These are phyloP conservation scores for Adansonia gregorii DNA, from an alignment of 441 rosid species.

Conservation along the genomic window DNA sequence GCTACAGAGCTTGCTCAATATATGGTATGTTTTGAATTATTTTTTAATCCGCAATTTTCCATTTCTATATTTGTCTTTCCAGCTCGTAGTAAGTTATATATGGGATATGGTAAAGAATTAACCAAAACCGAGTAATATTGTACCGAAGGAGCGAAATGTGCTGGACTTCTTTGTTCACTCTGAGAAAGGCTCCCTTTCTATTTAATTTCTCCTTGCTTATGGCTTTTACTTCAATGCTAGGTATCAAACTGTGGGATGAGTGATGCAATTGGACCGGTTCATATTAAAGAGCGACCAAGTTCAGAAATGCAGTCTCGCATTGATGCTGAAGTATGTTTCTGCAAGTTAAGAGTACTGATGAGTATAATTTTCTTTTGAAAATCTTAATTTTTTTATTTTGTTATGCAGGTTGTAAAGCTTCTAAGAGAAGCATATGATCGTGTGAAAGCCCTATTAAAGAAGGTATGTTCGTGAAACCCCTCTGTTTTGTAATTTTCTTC, in stretches of 20 bases:
- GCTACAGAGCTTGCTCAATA: slow-evolving; percentile 98
- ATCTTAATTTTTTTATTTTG: slow-evolving; percentile 30
- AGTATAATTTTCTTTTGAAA: not conserved
- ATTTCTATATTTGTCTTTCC: slow-evolving; percentile 14
- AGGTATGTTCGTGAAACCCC: slow-evolving; percentile 49
- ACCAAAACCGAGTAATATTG: not conserved
- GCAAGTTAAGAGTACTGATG: slow-evolving; percentile 10
- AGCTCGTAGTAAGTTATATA: not conserved
- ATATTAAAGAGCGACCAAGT: slow-evolving; percentile 91
- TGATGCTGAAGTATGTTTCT: slow-evolving; percentile 77
- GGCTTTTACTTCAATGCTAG: slow-evolving; percentile 39
- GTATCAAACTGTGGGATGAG: slow-evolving; percentile 98
- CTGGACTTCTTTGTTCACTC: not conserved
- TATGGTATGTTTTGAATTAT: slow-evolving; percentile 58
- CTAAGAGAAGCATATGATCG: slow-evolving; percentile 97
- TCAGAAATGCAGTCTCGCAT: slow-evolving; percentile 96
- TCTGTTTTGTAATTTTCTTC: not conserved
- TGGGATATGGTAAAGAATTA: slow-evolving; percentile 2
- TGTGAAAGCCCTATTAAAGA: slow-evolving; percentile 71
- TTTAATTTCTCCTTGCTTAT: slow-evolving; percentile 17
- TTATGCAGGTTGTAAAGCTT: slow-evolving; percentile 82
- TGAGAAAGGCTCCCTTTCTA: not conserved
- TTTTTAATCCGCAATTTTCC: not conserved
- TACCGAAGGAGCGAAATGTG: not conserved
- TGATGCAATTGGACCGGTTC: slow-evolving; percentile 87